These are phyloP conservation scores for Phialophora chinensis DNA, from an alignment of 2,329 filamentous ascomycete genomes.

Conservation along the genomic window DNA sequence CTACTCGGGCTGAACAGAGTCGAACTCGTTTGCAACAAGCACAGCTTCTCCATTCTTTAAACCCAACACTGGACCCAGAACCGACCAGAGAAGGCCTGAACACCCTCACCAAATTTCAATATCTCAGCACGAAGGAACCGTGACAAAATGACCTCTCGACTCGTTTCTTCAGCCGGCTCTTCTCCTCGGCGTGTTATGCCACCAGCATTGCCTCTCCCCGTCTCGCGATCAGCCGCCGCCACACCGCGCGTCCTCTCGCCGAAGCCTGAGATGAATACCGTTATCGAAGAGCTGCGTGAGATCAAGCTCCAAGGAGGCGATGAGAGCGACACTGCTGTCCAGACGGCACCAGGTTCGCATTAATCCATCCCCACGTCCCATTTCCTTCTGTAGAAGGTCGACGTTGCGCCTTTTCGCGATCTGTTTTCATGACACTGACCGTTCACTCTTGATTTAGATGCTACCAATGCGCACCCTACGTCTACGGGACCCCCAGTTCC, in stretches of 20 bases:
- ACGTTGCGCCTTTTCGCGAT: background rate
- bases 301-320: constrained; percentile 2
- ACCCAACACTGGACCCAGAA: background rate
- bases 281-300: background rate
- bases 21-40: constrained; percentile 14
- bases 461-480: background rate
- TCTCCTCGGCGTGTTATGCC: constrained; percentile 7
- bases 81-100: constrained; percentile 4
- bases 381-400: background rate
- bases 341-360: constrained; percentile 3
- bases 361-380: background rate
- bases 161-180: constrained; percentile 11
- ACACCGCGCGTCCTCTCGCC: constrained; percentile 8
- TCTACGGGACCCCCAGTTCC: background rate
- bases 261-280: constrained; percentile 3
- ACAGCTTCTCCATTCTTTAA: constrained; percentile 11
- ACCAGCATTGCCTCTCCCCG: constrained; percentile 7
- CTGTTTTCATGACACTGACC: background rate
- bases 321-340: background rate
- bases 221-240: background rate
- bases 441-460: background rate
- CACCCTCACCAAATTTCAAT: background rate
- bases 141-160: constrained; percentile 18
- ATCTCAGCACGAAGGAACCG: background rate
- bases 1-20: background rate